Conservation (phyloP, 2,329 filamentous ascomycete species). For the Penicillium sp. region DNA sequence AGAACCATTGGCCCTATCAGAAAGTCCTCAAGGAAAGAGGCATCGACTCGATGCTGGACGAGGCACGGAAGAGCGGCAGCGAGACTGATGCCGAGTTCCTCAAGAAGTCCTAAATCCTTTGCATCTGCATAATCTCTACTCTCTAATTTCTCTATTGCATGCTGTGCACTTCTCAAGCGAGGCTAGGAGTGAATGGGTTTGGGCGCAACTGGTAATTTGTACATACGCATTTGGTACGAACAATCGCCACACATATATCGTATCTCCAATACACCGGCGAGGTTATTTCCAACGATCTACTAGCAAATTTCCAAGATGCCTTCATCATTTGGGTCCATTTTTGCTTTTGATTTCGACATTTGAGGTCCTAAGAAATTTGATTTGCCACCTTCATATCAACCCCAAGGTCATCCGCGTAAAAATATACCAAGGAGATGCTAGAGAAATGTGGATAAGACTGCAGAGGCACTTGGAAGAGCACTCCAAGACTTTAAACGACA, state of each 20-base stretch:
- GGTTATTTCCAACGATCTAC: too few species aligned
- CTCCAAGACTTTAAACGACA: slow-evolving; percentile 5
- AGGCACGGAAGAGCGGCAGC: slow-evolving; percentile 82
- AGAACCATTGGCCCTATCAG: too few species aligned
- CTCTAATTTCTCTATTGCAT: slow-evolving; percentile 5
- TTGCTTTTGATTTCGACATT: too few species aligned
- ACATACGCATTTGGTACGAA: neutral
- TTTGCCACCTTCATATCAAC: too few species aligned
- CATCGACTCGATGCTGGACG: slow-evolving; percentile 88
- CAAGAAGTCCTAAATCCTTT: slow-evolving; percentile 31
- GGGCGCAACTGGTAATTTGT: slow-evolving; percentile 6
- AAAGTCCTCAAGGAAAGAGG: slow-evolving; percentile 81
- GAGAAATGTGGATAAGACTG: neutral
- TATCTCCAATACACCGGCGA: too few species aligned
- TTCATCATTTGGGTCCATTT: too few species aligned
- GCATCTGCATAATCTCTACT: slow-evolving; percentile 4
- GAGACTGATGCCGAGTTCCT: slow-evolving; percentile 77
- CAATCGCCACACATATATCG: slow-evolving; percentile 1
- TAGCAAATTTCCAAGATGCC: too few species aligned
- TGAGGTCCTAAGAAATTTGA: too few species aligned
- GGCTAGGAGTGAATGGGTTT: too few species aligned
- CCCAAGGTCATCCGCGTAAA: too few species aligned
- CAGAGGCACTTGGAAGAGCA: neutral
- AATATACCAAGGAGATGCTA: too few species aligned
- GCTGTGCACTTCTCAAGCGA: slow-evolving; percentile 4